These are phyloP conservation scores for Hemisphaericaspora nanyangensis DNA, from an alignment of 805 yeast genomes.

Conservation along the genomic window DNA sequence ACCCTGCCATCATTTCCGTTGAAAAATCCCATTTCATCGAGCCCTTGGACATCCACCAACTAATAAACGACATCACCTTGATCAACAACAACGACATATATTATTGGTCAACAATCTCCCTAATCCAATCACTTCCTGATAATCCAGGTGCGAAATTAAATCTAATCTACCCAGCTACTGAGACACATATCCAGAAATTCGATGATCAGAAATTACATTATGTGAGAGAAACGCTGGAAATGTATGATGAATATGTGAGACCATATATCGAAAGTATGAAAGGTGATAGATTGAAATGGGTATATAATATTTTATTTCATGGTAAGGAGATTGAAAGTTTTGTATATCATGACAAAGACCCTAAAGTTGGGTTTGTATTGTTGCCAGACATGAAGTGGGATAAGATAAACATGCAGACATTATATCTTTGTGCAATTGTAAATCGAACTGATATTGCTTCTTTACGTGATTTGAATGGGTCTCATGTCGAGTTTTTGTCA, in stretches of 20 bases:
- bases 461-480: slow-evolving; percentile 63
- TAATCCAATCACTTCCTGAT: slow-evolving; percentile 43
- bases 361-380: slow-evolving; percentile 60
- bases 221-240: slow-evolving; percentile 76
- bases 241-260: slow-evolving; percentile 55
- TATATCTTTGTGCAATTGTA: slow-evolving; percentile 78
- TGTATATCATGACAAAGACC: slow-evolving; percentile 58
- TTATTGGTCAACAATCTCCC: slow-evolving; percentile 66
- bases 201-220: slow-evolving; percentile 56
- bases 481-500: slow-evolving; percentile 58
- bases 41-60: slow-evolving; percentile 12
- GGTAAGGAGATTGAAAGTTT: slow-evolving; percentile 85
- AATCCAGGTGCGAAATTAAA: slow-evolving; percentile 68
- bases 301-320: slow-evolving; percentile 70
- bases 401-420: slow-evolving; percentile 57
- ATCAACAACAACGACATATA: slow-evolving; percentile 80
- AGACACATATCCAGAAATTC: slow-evolving; percentile 75
- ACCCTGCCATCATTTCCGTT: slow-evolving; percentile 64
- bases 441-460: slow-evolving; percentile 65
- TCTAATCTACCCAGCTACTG: slow-evolving; percentile 85
- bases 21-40: slow-evolving; percentile 66
- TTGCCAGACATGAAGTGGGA: slow-evolving; percentile 99
- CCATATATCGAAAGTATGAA: slow-evolving; percentile 78
- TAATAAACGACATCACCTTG: slow-evolving; percentile 21
- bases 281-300: slow-evolving; percentile 86